phyloP scores from a whole-genome alignment of 2,329 filamentous ascomycete genomes.

The Talaromyces piceae region DNA sequence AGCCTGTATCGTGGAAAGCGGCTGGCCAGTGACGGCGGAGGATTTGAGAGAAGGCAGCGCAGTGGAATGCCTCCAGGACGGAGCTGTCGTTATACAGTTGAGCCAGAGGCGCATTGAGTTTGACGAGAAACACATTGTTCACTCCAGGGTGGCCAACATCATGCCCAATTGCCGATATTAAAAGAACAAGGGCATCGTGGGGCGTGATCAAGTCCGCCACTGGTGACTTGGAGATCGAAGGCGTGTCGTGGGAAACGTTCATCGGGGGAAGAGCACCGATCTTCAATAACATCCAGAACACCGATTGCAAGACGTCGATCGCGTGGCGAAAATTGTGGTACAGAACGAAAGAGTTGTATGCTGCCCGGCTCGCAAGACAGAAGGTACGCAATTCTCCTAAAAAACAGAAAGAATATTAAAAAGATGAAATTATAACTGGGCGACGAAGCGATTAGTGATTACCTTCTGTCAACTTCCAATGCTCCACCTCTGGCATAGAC shows the following conservation, averaged over 20 bases:
- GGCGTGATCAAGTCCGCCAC: constrained; percentile 72
- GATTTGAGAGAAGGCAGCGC: constrained; percentile 93
- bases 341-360: constrained; percentile 94
- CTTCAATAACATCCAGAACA: constrained; percentile 80
- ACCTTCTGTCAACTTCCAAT: constrained; percentile 70
- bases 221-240: constrained; percentile 45
- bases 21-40: constrained; percentile 84
- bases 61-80: constrained; percentile 94
- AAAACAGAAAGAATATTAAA: background rate
- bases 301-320: constrained; percentile 88
- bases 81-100: constrained; percentile 96
- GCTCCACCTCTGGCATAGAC: constrained; percentile 68
- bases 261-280: constrained; percentile 70
- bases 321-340: constrained; percentile 99
- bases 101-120: constrained; percentile 83
- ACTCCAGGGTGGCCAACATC: constrained; percentile 97
- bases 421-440: background rate
- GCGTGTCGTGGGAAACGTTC: constrained; percentile 27
- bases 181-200: constrained; percentile 78
- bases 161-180: constrained; percentile 95
- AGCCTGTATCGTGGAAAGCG: constrained; percentile 67
- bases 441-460: background rate
- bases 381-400: constrained; percentile 76
- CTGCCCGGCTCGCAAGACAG: constrained; percentile 76
- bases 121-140: constrained; percentile 93